Evolutionary conservation across 2,329 filamentous ascomycete species (phyloP).

Genomic region (Grosmannia clavigera): DNA sequence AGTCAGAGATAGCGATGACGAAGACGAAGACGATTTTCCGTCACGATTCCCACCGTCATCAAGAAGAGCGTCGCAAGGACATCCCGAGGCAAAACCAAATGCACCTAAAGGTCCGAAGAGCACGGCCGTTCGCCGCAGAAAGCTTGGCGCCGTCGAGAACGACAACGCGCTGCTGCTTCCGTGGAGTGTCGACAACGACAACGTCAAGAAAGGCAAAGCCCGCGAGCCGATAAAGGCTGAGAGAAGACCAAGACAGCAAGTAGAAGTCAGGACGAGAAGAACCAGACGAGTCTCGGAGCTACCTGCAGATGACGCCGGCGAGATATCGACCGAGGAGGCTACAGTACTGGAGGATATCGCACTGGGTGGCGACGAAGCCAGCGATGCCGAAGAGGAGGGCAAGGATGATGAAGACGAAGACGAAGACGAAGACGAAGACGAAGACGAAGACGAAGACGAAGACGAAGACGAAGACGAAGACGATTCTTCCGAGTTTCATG

Average conservation of each 20-base stretch:
- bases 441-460: background rate
- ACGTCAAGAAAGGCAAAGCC: background rate
- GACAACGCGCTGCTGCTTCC: constrained; percentile 4
- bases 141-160: constrained; percentile 4
- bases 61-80: background rate
- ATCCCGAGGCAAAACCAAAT: background rate
- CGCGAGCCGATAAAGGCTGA: background rate
- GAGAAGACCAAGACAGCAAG: background rate
- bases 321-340: constrained; percentile 9
- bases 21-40: background rate
- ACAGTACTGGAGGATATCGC: constrained; percentile 7
- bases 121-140: constrained; percentile 5
- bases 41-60: background rate
- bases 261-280: constrained; percentile 6
- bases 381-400: background rate
- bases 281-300: constrained; percentile 4
- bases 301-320: constrained; percentile 4
- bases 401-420: background rate
- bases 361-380: background rate
- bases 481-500: constrained; percentile 8
- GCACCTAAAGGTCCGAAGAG: background rate
- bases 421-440: background rate
- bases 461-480: background rate
- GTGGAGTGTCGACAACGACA: background rate
- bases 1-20: constrained; percentile 10